Base-by-base conservation (phyloP, 208 protist genomes). In the Strigomonas galati region DNA sequence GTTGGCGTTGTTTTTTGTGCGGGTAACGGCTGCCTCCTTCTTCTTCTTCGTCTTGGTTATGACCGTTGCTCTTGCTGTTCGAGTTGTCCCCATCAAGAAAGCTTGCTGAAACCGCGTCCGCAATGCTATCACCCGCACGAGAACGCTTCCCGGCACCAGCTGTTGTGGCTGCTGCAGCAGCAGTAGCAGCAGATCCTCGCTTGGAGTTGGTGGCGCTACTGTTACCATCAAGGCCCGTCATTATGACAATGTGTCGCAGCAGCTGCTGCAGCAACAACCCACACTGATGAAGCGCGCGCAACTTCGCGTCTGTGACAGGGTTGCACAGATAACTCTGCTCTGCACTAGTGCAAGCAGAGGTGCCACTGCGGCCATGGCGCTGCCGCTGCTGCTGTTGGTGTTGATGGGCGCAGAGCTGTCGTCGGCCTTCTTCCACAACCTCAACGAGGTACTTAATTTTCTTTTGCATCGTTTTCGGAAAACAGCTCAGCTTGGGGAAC, bases 391-490 rank as follows among this genome's bases (percentile, higher is more conserved):
- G 35, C 35, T 40, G 35, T 10, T 40, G 35, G 7, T 40, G 40
- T 19, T 46, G 40, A 15, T 46, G 40, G 40, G 40, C 40, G 40
- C 40, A 46, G 1, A 46, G 14, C 14, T 46, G 40, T 21, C 32
- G 58, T 21, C 27, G 37, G 10, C 58, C 58, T 3, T 62, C 58
- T n/a, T 62, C 35, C 7, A 62, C 21, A 27, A 43, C 37, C 32
- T 32, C 26, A 17, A 32, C 37, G 24, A 62, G 46, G 9, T 30
- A 49, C 58, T 62, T 32, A 32, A 62, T 27, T 14, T 52, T 43
- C 21, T 62, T 62, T n/a, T 62, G 27, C 21, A 62, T 19, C 17
- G 58, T 62, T 17, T 62, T 62, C 15, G 58, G 58, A 26, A 62
- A 30, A 1, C 9, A 52, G 6, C 58, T 37, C n/a, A 62, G 27